Percentiles rank a stretch among this genome's conserved stretches.
These are phyloP conservation scores for Puya raimondii DNA, from an alignment of 176 grass and related monocot genomes.

Conservation along the genomic window DNA sequence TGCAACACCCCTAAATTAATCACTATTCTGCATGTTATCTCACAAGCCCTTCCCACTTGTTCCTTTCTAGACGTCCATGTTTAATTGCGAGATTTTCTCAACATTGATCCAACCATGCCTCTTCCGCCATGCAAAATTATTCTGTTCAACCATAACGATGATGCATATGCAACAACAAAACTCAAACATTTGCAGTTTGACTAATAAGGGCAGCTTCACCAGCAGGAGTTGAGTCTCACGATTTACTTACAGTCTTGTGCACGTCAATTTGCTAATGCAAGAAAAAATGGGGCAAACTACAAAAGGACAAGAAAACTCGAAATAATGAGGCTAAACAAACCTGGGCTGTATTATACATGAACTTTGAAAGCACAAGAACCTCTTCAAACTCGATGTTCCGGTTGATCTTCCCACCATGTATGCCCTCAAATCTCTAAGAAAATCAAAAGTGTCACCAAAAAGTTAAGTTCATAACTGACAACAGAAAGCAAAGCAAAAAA, in stretches of 20 bases:
- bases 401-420: slow-evolving; percentile 90
- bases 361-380: slow-evolving; percentile 63
- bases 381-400: slow-evolving; percentile 89
- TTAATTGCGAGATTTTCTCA: too few relatives aligned
- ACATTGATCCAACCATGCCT: too few relatives aligned
- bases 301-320: too few relatives aligned
- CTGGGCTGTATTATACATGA: slow-evolving; percentile 72
- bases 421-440: slow-evolving; percentile 85
- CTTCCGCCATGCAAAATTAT: too few relatives aligned
- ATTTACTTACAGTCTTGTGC: not conserved
- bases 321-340: slow-evolving; percentile 22
- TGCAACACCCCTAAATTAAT: too few relatives aligned
- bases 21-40: too few relatives aligned
- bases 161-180: not conserved
- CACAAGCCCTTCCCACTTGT: too few relatives aligned
- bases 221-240: not conserved
- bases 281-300: not conserved
- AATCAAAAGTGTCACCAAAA: slow-evolving; percentile 1
- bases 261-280: not conserved
- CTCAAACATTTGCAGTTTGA: not conserved
- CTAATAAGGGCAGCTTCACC: not conserved
- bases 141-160: not conserved
- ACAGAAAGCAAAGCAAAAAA: slow-evolving; percentile 11
- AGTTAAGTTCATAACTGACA: slow-evolving; percentile 2
- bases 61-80: too few relatives aligned